These are phyloP conservation scores for Anisogramma anomala DNA, from an alignment of 2,329 filamentous ascomycete genomes.

Conservation along the genomic window DNA sequence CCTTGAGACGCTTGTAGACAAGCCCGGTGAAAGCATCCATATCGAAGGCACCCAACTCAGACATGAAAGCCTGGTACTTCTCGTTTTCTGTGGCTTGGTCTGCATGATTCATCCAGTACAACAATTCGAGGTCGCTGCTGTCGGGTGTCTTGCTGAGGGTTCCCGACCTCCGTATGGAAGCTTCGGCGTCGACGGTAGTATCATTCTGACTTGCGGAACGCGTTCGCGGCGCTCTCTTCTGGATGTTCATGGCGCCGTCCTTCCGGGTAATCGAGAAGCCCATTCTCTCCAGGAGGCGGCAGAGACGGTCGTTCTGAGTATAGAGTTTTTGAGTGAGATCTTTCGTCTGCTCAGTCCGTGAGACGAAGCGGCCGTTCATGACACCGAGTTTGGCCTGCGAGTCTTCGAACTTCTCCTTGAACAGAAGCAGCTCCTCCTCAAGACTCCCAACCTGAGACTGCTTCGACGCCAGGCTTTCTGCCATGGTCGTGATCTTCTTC, in stretches of 20 bases:
- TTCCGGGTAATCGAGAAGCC: constrained; percentile 73
- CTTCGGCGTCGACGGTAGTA: constrained; percentile 41
- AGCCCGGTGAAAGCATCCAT: constrained; percentile 75
- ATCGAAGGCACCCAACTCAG: constrained; percentile 66
- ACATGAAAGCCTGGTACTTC: constrained; percentile 65
- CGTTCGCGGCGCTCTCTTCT: constrained; percentile 55
- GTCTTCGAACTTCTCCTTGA: constrained; percentile 52
- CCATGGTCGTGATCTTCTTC: constrained; percentile 52
- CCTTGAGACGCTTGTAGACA: constrained; percentile 79
- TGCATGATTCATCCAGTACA: constrained; percentile 71
- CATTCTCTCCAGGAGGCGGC: constrained; percentile 70
- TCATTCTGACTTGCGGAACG: constrained; percentile 45
- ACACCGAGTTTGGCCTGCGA: constrained; percentile 40
- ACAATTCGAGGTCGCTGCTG: constrained; percentile 55
- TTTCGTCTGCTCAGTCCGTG: constrained; percentile 61
- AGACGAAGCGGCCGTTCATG: constrained; percentile 49
- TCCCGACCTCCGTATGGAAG: constrained; percentile 42
- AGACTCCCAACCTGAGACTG: constrained; percentile 65
- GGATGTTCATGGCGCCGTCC: constrained; percentile 60
- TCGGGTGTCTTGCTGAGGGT: constrained; percentile 46
- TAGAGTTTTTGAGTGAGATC: constrained; percentile 78
- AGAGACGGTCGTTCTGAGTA: constrained; percentile 72
- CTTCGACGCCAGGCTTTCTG: constrained; percentile 60
- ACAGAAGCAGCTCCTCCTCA: constrained; percentile 61
- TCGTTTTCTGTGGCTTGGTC: constrained; percentile 55